A percentile compares a stretch with the other conserved stretches of the same genome.
These are phyloP conservation scores for Fusarium ambrosium DNA, from an alignment of 2,329 filamentous ascomycete species.

Conservation along the genomic window DNA sequence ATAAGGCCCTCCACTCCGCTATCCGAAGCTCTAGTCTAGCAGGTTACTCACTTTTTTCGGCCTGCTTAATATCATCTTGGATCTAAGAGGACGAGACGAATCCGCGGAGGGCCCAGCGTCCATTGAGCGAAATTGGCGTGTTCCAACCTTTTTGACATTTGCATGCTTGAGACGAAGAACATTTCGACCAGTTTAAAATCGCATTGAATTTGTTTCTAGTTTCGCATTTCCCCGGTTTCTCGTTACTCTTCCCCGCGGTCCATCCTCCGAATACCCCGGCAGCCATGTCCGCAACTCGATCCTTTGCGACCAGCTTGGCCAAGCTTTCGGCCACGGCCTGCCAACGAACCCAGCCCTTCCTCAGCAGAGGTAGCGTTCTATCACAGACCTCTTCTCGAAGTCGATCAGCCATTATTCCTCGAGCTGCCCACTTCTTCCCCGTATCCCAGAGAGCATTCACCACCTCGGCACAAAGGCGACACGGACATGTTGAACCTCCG, in stretches of 20 bases:
- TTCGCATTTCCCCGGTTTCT: constrained; percentile 13
- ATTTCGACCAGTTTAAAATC: constrained; percentile 10
- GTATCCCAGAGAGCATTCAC: constrained; percentile 71
- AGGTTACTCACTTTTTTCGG: constrained; percentile 43
- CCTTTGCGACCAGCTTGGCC: constrained; percentile 50
- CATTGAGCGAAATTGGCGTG: constrained; percentile 48
- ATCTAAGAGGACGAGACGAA: constrained; percentile 49
- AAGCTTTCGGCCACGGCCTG: constrained; percentile 50
- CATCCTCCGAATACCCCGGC: constrained; percentile 30
- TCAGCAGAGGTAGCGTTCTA: constrained; percentile 18
- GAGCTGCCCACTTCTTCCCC: constrained; percentile 28
- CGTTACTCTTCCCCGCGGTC: constrained; percentile 17
- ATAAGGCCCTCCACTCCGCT: constrained; percentile 44
- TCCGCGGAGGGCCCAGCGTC: constrained; percentile 41
- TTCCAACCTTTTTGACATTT: constrained; percentile 28
- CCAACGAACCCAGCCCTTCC: constrained; percentile 48
- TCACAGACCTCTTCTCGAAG: constrained; percentile 38
- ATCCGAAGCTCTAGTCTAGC: constrained; percentile 38
- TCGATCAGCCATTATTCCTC: constrained; percentile 26
- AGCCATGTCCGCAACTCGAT: constrained; percentile 52
- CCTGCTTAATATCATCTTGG: constrained; percentile 49
- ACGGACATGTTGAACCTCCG: constrained; percentile 86
- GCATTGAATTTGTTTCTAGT: constrained; percentile 8
- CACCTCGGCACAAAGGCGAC: constrained; percentile 69
- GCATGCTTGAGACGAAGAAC: constrained; percentile 15